Evolutionary conservation across 2,329 filamentous ascomycete species (phyloP).

Genomic region (Mollisia scopiformis): DNA sequence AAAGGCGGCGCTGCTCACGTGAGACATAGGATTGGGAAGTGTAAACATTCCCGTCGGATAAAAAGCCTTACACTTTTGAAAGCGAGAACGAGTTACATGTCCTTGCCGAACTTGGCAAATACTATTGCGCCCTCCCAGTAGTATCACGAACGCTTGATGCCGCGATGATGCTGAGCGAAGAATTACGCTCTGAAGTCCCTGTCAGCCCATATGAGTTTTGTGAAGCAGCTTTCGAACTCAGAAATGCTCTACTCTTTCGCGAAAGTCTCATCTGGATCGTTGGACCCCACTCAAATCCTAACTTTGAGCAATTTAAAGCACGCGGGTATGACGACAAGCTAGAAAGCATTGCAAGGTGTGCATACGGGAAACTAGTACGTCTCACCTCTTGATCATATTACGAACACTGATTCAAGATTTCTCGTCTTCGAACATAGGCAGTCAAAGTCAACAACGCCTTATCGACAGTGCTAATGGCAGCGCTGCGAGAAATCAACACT

Average conservation of each 20-base stretch:
- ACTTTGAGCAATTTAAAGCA: neutral
- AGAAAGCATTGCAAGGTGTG: neutral
- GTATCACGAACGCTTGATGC: neutral
- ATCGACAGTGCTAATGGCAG: too few species aligned
- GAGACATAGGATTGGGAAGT: too few species aligned
- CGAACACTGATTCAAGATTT: too few species aligned
- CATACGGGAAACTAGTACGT: neutral
- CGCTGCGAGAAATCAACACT: too few species aligned
- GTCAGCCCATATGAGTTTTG: neutral
- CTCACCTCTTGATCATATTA: neutral
- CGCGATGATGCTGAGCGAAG: neutral
- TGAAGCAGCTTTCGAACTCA: neutral
- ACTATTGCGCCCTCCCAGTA: neutral
- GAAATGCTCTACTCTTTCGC: slow-evolving; percentile 6
- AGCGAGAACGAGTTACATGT: too few species aligned
- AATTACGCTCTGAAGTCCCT: neutral
- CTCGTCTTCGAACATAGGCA: too few species aligned
- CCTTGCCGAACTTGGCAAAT: too few species aligned
- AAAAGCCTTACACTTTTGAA: neutral
- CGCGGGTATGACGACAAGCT: too few species aligned
- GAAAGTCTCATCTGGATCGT: slow-evolving; percentile 3
- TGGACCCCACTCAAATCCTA: neutral
- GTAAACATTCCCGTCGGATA: neutral
- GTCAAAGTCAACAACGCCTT: too few species aligned
- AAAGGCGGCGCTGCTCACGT: too few species aligned